phyloP scores from a whole-genome alignment of 768 basidiomycete genomes.

The Pulveroboletus sp. region DNA sequence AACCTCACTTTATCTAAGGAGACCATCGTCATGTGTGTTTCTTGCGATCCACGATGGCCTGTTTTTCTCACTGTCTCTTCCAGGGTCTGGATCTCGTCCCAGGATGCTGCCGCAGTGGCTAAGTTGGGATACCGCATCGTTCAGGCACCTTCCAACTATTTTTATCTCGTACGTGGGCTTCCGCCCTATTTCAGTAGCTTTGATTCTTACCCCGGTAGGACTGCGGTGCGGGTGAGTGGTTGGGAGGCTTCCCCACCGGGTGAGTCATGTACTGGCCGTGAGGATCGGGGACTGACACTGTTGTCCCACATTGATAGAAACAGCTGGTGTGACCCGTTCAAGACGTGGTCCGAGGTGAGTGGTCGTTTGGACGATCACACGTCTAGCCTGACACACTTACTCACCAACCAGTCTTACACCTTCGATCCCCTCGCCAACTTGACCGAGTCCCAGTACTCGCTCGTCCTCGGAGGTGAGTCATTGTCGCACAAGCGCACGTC shows the following conservation, averaged over 20 bases:
- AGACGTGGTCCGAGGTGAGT: constrained; percentile 46
- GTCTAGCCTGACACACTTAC: constrained; percentile 3
- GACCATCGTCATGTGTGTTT: constrained; percentile 38
- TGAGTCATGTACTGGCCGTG: constrained; percentile 9
- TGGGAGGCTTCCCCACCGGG: constrained; percentile 35
- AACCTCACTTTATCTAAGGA: constrained; percentile 40
- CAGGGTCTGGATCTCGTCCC: constrained; percentile 47
- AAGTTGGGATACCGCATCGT: constrained; percentile 41
- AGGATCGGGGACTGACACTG: background rate
- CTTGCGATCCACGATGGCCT: background rate
- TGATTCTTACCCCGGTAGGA: constrained; percentile 27
- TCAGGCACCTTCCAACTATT: constrained; percentile 48
- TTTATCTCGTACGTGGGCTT: constrained; percentile 40
- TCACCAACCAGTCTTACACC: constrained; percentile 37
- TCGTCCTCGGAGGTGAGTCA: constrained; percentile 37
- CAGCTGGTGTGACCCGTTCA: constrained; percentile 51
- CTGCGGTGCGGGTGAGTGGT: constrained; percentile 47
- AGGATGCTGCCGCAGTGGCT: constrained; percentile 37
- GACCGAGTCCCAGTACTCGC: constrained; percentile 30
- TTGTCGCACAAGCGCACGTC: background rate
- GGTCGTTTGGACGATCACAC: background rate
- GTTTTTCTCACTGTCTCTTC: background rate
- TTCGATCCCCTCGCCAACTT: constrained; percentile 49
- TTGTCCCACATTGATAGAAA: constrained; percentile 24
- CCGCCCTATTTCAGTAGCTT: background rate